phyloP scores from a whole-genome alignment of 2,329 filamentous ascomycete species.

The Rhytidhysteron rufulum region DNA sequence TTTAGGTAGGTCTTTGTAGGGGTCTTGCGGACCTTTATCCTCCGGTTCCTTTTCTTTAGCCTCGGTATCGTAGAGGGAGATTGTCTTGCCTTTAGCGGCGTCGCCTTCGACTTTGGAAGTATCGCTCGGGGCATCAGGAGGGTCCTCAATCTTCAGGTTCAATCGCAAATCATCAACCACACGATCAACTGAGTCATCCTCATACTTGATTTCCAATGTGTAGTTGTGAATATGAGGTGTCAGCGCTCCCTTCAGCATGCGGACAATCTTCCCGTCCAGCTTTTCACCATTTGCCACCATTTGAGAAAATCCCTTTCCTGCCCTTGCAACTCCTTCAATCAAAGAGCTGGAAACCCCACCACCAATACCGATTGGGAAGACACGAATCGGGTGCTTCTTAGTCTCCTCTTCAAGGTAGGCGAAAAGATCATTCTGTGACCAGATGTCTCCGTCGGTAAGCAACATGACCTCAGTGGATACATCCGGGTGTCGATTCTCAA shows the following conservation, averaged over 20 bases:
- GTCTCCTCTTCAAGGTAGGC: slow-evolving; percentile 41
- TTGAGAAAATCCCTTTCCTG: slow-evolving; percentile 56
- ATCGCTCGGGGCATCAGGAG: slow-evolving; percentile 1
- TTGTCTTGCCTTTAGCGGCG: slow-evolving; percentile 29
- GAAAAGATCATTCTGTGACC: slow-evolving; percentile 46
- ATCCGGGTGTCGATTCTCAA: slow-evolving; percentile 39
- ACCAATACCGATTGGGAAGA: slow-evolving; percentile 56
- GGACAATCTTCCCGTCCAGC: slow-evolving; percentile 63
- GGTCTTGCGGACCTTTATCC: slow-evolving; percentile 22
- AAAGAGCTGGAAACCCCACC: slow-evolving; percentile 50
- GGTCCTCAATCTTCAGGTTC: slow-evolving; percentile 16
- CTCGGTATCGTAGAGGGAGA: slow-evolving; percentile 57
- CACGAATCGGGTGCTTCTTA: slow-evolving; percentile 40
- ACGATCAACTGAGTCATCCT: slow-evolving; percentile 54
- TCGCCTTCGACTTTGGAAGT: background rate
- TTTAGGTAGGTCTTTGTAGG: slow-evolving; percentile 49
- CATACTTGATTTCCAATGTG: slow-evolving; percentile 58
- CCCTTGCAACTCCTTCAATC: slow-evolving; percentile 54
- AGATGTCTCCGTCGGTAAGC: slow-evolving; percentile 53
- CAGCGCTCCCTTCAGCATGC: slow-evolving; percentile 68
- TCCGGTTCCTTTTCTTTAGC: slow-evolving; percentile 39
- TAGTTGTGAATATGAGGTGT: slow-evolving; percentile 63
- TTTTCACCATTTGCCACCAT: slow-evolving; percentile 59
- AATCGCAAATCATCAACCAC: slow-evolving; percentile 45
- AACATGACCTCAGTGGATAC: slow-evolving; percentile 49